Evolutionary conservation across 1,139 yeast genomes (phyloP), one percentile per base, ranked within the genome.

Genomic region (Hemisphaericaspora xylanilytica): DNA sequence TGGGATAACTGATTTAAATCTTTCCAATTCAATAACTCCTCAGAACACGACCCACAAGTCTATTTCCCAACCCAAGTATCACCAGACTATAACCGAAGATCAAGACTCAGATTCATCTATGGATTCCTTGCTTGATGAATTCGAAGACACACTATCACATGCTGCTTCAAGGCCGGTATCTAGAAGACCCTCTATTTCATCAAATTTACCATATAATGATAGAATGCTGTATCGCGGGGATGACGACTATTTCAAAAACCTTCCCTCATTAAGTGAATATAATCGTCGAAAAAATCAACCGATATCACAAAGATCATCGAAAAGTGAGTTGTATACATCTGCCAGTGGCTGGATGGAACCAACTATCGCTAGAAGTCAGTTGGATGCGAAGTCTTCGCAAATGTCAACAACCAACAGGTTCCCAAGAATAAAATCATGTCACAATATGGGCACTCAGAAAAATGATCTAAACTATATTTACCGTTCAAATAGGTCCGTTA

Each of bases 81-180:
- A 17, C 5, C 24, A 18, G 13, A 8, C 14, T 5, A 17, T 7
- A 10, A 8, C 12, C 11, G 12, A 3, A 9, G 32, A 18, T 5
- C 16, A 29, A 18, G 24, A 12, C 37, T 64, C 70, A 2, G 71
- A 65, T 15, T 63, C 64, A 4, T 73, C 80, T 2, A 61, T 76
- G 62, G 83, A 78, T 50, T 67, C 79, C 2, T 59, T 77, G 13
- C 55, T 78, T 12, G 81, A 76, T 42, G 77, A 72, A 44, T 77
- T 75, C 47, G 78, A 75, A 42, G 73, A 70, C 41, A 64, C 63
- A 35, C 58, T 68, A 28, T 54, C 65, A 4, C 58, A 53, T 39
- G 59, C 69, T 3, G 49, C 55, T 20, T 58, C 70, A 28, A 46
- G 62, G 28, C 57, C 65, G 14, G 55, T 64, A 33, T 56, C 70